Evolutionary conservation across 1,284 basidiomycete genomes (phyloP), one percentile per base, ranked within the genome.

Genomic region (Athelia psychrophila): DNA sequence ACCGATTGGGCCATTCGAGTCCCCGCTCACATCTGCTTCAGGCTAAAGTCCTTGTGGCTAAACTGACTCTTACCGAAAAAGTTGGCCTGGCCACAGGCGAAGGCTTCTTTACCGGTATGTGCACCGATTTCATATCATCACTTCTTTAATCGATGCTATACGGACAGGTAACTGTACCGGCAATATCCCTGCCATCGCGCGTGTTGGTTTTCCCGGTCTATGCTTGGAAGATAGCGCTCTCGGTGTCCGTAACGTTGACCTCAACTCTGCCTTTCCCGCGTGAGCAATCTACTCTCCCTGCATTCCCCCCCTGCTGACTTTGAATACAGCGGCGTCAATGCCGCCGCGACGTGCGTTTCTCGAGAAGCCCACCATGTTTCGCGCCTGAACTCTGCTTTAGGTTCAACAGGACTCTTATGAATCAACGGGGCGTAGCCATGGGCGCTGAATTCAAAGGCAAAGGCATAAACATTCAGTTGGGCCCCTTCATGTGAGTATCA

Each of bases 381-480:
- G 42, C 12, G 46, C n/a, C 9, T 24, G 44, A 49, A 51, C 45
- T 16, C 19, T 46, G 16, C 10, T 46, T 16, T 53, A 76, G 73
- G 1, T 90, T 85, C 67, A 87, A 88, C 64, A 80, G 85, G 46
- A 78, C 80, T 13, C 72, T 91, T 27, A 84, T 88, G 67, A 75
- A 78, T 54, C 68, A 77, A 53, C 76, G 87, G 36, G 88, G 83
- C 9, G 68, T 66, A 13, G 86, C 84, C 2, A 74, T 91, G 66
- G 88, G 85, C 13, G 66, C 76, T 15, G 88, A 92, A 68, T 84
- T 84, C 70, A 77, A 77, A 49, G 83, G 78, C 47, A 89, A 91
- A 66, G 91, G 83, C 13, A 74, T 77, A 48, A 71, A 84, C 64
- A 78, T 88, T 52, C 80, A 78, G 8, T 72, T 90, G 8, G 84